phyloP scores from a whole-genome alignment of 805 yeast species.

The Metschnikowia koreensis region DNA sequence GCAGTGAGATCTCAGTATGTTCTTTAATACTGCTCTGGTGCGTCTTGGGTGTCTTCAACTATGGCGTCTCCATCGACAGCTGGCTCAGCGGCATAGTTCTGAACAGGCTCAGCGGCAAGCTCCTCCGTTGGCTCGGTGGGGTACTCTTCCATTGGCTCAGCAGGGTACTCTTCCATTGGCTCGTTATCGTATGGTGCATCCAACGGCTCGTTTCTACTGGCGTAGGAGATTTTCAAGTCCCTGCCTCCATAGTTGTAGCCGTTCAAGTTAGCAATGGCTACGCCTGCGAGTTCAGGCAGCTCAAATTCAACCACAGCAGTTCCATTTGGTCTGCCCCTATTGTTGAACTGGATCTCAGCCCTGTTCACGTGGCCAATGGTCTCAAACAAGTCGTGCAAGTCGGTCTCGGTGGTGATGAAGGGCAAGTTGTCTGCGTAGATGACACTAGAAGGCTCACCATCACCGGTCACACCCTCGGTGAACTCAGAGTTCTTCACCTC shows the following conservation, averaged over 20 bases:
- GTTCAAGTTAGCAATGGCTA: constrained; percentile 71
- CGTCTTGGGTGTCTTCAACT: constrained; percentile 7
- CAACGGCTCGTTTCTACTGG: constrained; percentile 24
- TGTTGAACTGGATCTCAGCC: constrained; percentile 68
- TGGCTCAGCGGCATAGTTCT: constrained; percentile 1
- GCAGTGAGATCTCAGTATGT: no score
- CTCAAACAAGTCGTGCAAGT: constrained; percentile 80
- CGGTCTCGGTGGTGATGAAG: constrained; percentile 82
- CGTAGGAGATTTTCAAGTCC: constrained; percentile 66
- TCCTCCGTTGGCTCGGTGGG: background rate
- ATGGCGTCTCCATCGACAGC: constrained; percentile 5
- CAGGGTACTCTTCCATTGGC: constrained; percentile 1
- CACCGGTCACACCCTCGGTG: constrained; percentile 63
- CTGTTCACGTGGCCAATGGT: constrained; percentile 71
- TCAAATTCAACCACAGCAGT: constrained; percentile 81
- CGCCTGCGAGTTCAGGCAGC: constrained; percentile 62
- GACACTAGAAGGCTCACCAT: constrained; percentile 47
- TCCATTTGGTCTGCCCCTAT: constrained; percentile 71
- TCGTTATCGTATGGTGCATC: constrained; percentile 9
- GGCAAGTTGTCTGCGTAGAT: constrained; percentile 81
- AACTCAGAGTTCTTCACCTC: constrained; percentile 49
- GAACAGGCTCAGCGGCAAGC: background rate
- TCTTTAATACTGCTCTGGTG: constrained; percentile 2
- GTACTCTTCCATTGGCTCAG: background rate
- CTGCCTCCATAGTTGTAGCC: constrained; percentile 85